Percentiles rank a stretch among this genome's conserved stretches.
These are phyloP conservation scores for Kodamaea laetipori DNA, from an alignment of 805 yeast genomes.

Conservation along the genomic window DNA sequence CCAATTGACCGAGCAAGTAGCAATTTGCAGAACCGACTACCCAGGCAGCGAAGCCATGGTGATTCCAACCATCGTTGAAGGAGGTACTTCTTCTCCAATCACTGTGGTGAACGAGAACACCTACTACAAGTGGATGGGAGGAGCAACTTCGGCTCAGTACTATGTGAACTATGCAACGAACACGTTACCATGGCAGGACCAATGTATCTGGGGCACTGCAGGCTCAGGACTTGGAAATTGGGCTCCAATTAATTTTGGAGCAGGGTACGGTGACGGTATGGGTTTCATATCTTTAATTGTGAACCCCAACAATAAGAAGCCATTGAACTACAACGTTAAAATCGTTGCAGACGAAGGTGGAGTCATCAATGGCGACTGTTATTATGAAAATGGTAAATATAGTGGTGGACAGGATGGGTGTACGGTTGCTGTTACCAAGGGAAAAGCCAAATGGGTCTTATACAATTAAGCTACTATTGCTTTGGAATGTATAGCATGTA, in stretches of 20 bases:
- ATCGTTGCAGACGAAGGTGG: conserved; percentile 46
- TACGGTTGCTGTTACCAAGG: conserved; percentile 61
- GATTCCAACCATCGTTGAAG: conserved; percentile 64
- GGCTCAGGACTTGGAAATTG: conserved; percentile 70
- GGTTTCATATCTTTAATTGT: conserved; percentile 73
- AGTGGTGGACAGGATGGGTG: conserved; percentile 78
- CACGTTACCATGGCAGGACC: conserved; percentile 57
- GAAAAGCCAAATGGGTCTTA: conserved; percentile 67
- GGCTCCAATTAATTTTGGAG: conserved; percentile 79
- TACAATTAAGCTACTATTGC: conserved; percentile 64
- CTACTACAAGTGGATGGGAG: conserved; percentile 65
- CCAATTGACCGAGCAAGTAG: conserved; percentile 52
- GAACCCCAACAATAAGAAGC: conserved; percentile 63
- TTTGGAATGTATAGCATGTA: no score
- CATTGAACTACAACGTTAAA: conserved; percentile 45
- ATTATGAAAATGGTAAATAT: conserved; percentile 43
- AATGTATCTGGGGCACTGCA: conserved; percentile 73
- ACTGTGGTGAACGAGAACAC: conserved; percentile 61
- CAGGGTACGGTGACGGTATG: conserved; percentile 62
- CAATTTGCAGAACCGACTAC: conserved; percentile 76
- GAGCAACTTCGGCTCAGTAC: conserved; percentile 67
- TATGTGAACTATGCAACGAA: conserved; percentile 69
- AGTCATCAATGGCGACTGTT: conserved; percentile 40
- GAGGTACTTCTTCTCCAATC: conserved; percentile 52
- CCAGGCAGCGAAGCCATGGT: conserved; percentile 83